Conservation (phyloP, 495 filamentous ascomycete genomes). For the Aspergillus incahuasiensis region DNA sequence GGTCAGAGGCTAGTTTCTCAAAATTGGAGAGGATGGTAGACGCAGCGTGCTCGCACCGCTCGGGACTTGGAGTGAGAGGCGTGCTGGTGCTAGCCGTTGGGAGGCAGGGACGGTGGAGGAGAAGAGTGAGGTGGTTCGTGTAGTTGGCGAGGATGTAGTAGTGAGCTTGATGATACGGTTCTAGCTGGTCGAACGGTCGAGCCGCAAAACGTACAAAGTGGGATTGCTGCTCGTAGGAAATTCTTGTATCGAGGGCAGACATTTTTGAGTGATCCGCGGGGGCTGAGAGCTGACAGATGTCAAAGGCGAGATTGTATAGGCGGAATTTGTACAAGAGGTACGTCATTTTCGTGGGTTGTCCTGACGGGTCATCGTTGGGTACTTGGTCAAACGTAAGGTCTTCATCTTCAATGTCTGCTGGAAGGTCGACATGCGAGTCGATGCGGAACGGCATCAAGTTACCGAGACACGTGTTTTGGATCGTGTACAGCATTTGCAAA, state of each 20-base stretch:
- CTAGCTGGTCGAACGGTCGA: background rate
- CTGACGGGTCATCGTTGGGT: background rate
- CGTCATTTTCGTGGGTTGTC: background rate
- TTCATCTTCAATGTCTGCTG: background rate
- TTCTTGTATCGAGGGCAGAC: background rate
- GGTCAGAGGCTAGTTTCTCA: background rate
- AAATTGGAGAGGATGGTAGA: background rate
- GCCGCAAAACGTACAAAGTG: background rate
- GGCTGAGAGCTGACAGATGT: background rate
- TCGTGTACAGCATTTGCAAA: background rate
- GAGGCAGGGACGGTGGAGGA: background rate
- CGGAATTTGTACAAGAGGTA: conserved; percentile 1
- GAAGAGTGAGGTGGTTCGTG: background rate
- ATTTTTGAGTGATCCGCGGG: background rate
- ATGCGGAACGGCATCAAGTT: background rate
- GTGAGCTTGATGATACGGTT: background rate
- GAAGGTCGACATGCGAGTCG: background rate
- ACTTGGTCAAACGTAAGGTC: background rate
- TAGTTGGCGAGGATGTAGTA: conserved; percentile 1
- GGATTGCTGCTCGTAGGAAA: background rate
- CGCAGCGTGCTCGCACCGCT: background rate
- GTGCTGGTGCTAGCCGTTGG: background rate
- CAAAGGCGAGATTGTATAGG: background rate
- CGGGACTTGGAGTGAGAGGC: background rate
- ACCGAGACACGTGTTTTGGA: background rate